phyloP scores from a whole-genome alignment of 495 filamentous ascomycete species.

The Parathielavia hyrcaniae region DNA sequence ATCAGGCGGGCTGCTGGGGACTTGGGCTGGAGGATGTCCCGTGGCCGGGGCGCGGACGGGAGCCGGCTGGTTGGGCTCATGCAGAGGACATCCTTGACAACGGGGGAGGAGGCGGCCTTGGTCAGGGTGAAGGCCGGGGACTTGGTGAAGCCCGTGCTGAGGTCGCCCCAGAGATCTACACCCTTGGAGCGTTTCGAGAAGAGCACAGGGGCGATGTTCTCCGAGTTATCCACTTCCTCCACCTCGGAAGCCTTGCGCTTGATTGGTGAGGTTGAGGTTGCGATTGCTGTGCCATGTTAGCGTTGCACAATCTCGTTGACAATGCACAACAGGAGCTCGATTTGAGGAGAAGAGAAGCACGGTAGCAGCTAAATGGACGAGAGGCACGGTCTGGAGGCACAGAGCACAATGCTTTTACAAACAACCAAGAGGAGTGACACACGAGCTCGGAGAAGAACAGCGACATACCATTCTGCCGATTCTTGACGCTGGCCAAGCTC shows the following conservation, averaged over 20 bases:
- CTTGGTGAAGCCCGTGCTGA: constrained; percentile 50
- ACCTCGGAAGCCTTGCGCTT: constrained; percentile 46
- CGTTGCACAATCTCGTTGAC: not conserved
- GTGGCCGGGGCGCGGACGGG: constrained; percentile 38
- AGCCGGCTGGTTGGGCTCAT: constrained; percentile 32
- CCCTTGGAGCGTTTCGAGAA: constrained; percentile 68
- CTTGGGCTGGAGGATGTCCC: constrained; percentile 42
- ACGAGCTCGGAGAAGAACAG: not conserved
- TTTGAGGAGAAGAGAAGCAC: not conserved
- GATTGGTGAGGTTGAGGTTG: constrained; percentile 29
- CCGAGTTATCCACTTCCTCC: constrained; percentile 52
- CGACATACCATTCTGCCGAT: constrained; percentile 57
- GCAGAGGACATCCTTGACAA: constrained; percentile 23
- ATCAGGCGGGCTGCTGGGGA: constrained; percentile 37
- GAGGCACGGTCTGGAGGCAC: not conserved
- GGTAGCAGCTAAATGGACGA: not conserved
- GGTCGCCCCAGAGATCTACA: constrained; percentile 35
- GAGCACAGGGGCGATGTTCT: constrained; percentile 73
- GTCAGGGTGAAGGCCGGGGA: constrained; percentile 39
- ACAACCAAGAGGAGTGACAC: not conserved
- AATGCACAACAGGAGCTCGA: not conserved
- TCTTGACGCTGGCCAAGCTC: constrained; percentile 53
- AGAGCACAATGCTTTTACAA: constrained; percentile 10
- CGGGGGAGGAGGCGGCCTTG: constrained; percentile 36
- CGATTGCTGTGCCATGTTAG: constrained; percentile 33